Base-by-base conservation (phyloP, 1,284 basidiomycete species). In the Melampsora allii-populina region DNA sequence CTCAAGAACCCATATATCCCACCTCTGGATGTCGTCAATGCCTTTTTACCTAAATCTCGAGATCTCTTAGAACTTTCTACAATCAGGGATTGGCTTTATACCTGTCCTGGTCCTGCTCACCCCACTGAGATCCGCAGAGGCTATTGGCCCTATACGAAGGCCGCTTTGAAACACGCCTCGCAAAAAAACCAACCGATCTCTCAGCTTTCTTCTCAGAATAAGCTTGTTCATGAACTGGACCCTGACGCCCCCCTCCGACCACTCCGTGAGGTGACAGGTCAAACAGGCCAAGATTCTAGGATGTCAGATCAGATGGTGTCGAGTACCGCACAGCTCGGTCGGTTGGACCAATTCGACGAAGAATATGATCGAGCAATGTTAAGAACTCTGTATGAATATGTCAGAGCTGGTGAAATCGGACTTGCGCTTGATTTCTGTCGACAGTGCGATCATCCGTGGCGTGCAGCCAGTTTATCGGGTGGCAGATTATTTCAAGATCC, bases 401-500 rank as follows among this genome's bases (percentile, higher is more conserved):
- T 93, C 7, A 87, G 92, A 42, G 88, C 89, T 3, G 95, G 95
- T 19, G 85, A 89, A 77, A 82, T 96, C 21, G 89, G 90, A 33
- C 87, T 90, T 21, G 94, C 94, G 0, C 84, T 94, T 9, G 89
- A 91, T 50, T 83, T 94, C 14, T 95, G 92, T 80, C 84, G 88
- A 77, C 88, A 88, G 78, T 89, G 91, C 0, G 89, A 92, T 76
- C 91, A 95, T 78, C 89, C 91, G 2, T 98, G 94, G 94, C 86
- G 92, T 36, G 91, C 92, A 0, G 91, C 91, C 0, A 90, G 88
- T 73, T 87, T 95, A 39, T 86, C 89, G 4, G 93, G 92, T 1
- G 88, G 90, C 0, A 80, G 86, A 45, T 79, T 91, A n/a, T 91
- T 91, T 79, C 84, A 85, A 60, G 92, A 91, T 88, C 84, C 84